A percentile compares a stretch with the other conserved stretches of the same genome.
These are phyloP conservation scores for Fusarium xylarioides DNA, from an alignment of 2,329 filamentous ascomycete genomes.

Conservation along the genomic window DNA sequence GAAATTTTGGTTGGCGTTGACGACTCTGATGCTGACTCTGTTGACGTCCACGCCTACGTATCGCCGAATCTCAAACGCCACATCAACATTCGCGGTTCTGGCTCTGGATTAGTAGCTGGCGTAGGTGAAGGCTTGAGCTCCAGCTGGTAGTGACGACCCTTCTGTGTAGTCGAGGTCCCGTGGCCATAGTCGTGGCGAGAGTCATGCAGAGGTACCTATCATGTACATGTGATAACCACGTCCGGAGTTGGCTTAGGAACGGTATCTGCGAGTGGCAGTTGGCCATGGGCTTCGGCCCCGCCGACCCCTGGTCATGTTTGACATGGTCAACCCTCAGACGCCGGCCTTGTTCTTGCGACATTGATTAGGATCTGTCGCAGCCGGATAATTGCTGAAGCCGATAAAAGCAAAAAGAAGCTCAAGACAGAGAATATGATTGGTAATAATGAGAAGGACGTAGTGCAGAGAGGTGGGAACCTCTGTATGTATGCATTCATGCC, in stretches of 20 bases:
- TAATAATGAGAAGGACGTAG: not conserved
- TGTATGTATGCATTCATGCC: not conserved
- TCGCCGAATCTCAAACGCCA: slow-evolving; percentile 37
- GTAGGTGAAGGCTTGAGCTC: slow-evolving; percentile 30
- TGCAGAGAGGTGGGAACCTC: not conserved
- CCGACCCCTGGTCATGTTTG: slow-evolving; percentile 36
- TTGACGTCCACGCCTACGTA: slow-evolving; percentile 29
- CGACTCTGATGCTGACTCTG: slow-evolving; percentile 26
- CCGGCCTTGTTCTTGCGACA: slow-evolving; percentile 30
- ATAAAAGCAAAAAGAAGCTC: not conserved
- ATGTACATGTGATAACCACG: slow-evolving; percentile 43
- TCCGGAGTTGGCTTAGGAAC: slow-evolving; percentile 44
- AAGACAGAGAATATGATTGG: not conserved
- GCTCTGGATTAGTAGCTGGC: slow-evolving; percentile 25
- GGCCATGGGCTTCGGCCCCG: slow-evolving; percentile 42
- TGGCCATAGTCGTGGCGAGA: slow-evolving; percentile 39
- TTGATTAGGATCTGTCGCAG: slow-evolving; percentile 17
- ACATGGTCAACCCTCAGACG: slow-evolving; percentile 33
- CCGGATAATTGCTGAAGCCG: slow-evolving; percentile 14
- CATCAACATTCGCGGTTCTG: slow-evolving; percentile 30
- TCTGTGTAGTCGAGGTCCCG: slow-evolving; percentile 31
- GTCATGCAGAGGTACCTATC: slow-evolving; percentile 37
- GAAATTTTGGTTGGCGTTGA: slow-evolving; percentile 20
- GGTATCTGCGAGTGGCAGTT: slow-evolving; percentile 43
- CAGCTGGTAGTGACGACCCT: slow-evolving; percentile 20